A percentile compares a stretch with the other conserved stretches of the same genome.
Evolutionary conservation across 768 basidiomycete genomes (phyloP).

Genomic region (Amanita exitialis): DNA sequence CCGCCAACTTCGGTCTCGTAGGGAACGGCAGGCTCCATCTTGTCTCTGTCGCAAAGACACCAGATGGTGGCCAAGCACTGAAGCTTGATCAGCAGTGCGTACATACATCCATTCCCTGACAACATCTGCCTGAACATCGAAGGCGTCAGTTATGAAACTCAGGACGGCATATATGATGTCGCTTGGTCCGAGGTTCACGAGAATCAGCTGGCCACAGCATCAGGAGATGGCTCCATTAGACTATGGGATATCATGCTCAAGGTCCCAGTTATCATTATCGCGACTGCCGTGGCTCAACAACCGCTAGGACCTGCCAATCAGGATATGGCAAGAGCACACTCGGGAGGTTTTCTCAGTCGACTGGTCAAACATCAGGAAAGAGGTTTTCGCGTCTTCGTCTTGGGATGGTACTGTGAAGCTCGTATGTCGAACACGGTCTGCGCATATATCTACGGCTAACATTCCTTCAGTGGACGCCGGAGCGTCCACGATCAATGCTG

Average conservation of each 20-base stretch:
- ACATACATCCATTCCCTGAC: not conserved
- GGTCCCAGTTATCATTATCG: conserved; percentile 27
- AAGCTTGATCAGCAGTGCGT: conserved; percentile 64
- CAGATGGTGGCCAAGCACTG: conserved; percentile 31
- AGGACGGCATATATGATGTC: conserved; percentile 83
- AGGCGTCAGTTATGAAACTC: conserved; percentile 67
- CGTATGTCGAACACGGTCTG: conserved; percentile 20
- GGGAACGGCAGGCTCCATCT: conserved; percentile 88
- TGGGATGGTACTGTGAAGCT: conserved; percentile 92
- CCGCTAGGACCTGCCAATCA: conserved; percentile 75
- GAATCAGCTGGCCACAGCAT: conserved; percentile 83
- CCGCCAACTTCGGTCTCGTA: conserved; percentile 91
- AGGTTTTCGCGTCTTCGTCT: conserved; percentile 75
- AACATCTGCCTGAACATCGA: conserved; percentile 15
- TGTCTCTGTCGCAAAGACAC: conserved; percentile 40
- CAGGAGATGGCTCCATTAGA: conserved; percentile 84
- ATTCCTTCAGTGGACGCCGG: conserved; percentile 70
- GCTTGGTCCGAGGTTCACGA: conserved; percentile 96
- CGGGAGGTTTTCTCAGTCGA: conserved; percentile 90
- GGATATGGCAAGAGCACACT: conserved; percentile 90
- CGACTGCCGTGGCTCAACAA: not conserved
- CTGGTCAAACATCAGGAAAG: conserved; percentile 92
- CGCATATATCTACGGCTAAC: not conserved
- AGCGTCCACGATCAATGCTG: conserved; percentile 63
- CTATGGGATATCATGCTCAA: conserved; percentile 87